Evolutionary conservation across 1,284 basidiomycete genomes (phyloP), one percentile per base, ranked within the genome.

Genomic region (Tilletiaria anomala): DNA sequence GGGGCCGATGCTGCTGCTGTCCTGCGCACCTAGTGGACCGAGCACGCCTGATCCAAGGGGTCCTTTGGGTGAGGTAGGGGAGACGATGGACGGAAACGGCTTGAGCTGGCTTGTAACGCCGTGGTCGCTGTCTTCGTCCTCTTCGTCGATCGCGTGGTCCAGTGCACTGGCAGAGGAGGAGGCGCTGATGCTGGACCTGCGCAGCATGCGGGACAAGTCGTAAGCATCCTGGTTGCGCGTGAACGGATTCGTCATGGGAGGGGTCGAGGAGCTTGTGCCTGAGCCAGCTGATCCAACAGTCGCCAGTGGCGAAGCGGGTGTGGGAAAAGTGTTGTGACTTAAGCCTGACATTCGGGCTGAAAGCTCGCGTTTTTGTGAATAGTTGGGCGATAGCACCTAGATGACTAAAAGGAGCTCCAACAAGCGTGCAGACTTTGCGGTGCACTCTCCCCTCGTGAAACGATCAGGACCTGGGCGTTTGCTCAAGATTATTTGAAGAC

Each of bases 181-280:
- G n/a, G n/a, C n/a, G n/a, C n/a, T 17, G n/a, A 43, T 16, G 18
- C 33, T 35, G 38, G 20, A 19, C 22, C 35, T 17, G 20, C 42
- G 42, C 8, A 43, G n/a, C 15, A 32, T 19, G 17, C 24, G 36
- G 8, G 20, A 24, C 18, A 43, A 10, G 3, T 43, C 16, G 21
- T 31, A 34, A 14, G 20, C 35, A 32, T 51, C 49, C 36, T 51
- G 49, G 35, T 51, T 51, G 19, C 32, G 23, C 16, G 49, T 51
- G 43, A 51, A 51, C 0, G 49, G 49, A 34, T 51, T 51, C 14
- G 49, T 29, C 10, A n/a, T 8, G 10, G 26, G n/a, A 8, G 26
- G 8, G 26, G 26, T 8, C 26, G 26, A 29, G 10, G 26, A n/a
- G 26, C n/a, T n/a, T n/a, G n/a, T n/a, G n/a, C n/a, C n/a, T n/a